Conservation (phyloP, 768 basidiomycete genomes). For the Suillus alpinus region DNA sequence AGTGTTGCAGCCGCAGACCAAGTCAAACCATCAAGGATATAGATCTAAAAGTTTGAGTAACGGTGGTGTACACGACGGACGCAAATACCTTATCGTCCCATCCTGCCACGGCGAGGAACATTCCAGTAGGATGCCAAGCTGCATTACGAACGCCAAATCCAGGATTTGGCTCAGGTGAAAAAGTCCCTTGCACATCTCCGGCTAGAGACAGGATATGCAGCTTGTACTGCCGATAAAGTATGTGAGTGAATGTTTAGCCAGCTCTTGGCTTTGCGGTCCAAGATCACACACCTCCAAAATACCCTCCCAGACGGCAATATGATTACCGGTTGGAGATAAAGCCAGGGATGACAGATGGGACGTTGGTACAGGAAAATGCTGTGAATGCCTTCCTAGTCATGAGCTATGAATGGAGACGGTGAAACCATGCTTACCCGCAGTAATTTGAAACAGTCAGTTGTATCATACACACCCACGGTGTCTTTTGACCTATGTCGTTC, state of each 20-base stretch:
- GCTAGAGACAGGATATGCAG: conserved; percentile 66
- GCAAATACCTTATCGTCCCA: conserved; percentile 81
- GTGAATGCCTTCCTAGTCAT: conserved; percentile 16
- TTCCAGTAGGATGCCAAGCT: conserved; percentile 84
- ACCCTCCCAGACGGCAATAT: conserved; percentile 82
- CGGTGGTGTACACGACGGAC: neutral
- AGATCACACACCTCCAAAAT: conserved; percentile 62
- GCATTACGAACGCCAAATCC: conserved; percentile 79
- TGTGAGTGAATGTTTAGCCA: conserved; percentile 6
- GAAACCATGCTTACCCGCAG: conserved; percentile 49
- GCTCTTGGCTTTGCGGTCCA: neutral
- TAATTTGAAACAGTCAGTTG: conserved; percentile 63
- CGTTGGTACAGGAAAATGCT: conserved; percentile 87
- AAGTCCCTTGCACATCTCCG: conserved; percentile 62
- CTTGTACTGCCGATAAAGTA: conserved; percentile 56
- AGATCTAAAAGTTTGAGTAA: conserved; percentile 45
- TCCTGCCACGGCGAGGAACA: conserved; percentile 78
- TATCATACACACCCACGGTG: conserved; percentile 82
- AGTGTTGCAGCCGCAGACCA: conserved; percentile 70
- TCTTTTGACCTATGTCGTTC: conserved; percentile 92
- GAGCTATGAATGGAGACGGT: conserved; percentile 12
- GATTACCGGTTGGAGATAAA: conserved; percentile 73
- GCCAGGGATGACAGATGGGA: conserved; percentile 65
- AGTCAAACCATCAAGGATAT: conserved; percentile 71
- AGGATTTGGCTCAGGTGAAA: conserved; percentile 72